Evolutionary conservation across 2,329 filamentous ascomycete genomes (phyloP).

Genomic region (Raffaelea deltoideospora): DNA sequence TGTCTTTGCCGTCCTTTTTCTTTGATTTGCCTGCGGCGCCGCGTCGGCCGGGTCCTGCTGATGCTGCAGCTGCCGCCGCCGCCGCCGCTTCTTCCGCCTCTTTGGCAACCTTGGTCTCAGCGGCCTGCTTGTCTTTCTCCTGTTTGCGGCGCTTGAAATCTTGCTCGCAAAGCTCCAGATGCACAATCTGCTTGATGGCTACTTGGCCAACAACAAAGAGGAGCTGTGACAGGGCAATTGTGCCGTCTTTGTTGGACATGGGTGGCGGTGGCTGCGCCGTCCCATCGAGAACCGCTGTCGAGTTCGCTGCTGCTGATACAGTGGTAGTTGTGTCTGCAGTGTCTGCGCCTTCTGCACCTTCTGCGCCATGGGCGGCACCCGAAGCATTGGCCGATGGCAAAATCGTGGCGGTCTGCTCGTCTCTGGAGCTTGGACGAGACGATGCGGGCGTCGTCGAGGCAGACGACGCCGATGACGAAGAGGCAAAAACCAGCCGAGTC

Average conservation of each 20-base stretch:
- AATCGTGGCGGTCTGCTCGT: no score
- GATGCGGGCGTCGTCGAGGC: slow-evolving; percentile 20
- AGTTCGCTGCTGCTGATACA: no score
- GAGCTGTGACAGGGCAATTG: slow-evolving; percentile 71
- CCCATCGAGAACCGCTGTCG: no score
- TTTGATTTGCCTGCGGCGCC: slow-evolving; percentile 18
- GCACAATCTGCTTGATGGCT: slow-evolving; percentile 97
- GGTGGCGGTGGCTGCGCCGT: slow-evolving; percentile 18
- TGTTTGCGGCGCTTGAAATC: slow-evolving; percentile 96
- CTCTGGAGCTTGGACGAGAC: slow-evolving; percentile 33
- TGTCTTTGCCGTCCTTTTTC: slow-evolving; percentile 24
- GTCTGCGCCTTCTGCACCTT: slow-evolving; percentile 9
- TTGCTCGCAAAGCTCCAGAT: slow-evolving; percentile 90
- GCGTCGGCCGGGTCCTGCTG: slow-evolving; percentile 5
- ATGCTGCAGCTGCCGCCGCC: neutral
- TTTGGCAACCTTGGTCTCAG: slow-evolving; percentile 26
- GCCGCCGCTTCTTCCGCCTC: slow-evolving; percentile 8
- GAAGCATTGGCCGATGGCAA: no score
- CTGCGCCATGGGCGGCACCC: no score
- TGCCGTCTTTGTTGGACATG: slow-evolving; percentile 52
- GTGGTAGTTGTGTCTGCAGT: slow-evolving; percentile 8
- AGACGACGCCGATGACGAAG: slow-evolving; percentile 34
- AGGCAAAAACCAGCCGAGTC: slow-evolving; percentile 61
- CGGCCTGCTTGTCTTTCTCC: slow-evolving; percentile 60
- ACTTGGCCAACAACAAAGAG: slow-evolving; percentile 93